Conservation (phyloP, 768 basidiomycete genomes). For the Xerocomellus intermedius region DNA sequence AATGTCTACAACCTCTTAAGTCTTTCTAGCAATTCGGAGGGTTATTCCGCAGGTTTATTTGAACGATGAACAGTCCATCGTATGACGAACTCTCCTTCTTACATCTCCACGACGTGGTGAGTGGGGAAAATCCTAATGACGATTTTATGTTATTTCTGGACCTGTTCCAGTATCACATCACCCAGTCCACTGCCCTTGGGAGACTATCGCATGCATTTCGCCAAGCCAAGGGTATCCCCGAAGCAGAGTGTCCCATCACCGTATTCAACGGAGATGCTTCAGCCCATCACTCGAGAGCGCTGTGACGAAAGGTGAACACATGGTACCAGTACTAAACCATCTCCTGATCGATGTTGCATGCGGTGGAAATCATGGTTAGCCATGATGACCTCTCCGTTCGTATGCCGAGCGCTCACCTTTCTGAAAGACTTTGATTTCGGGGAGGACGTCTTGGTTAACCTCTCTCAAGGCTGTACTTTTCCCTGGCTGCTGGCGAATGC, state of each 20-base stretch:
- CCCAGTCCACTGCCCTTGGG: constrained; percentile 1
- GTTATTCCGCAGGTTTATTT: background rate
- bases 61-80: background rate
- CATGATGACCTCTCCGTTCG: too few relatives aligned
- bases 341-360: constrained; percentile 11
- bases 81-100: constrained; percentile 4
- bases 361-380: constrained; percentile 7
- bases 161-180: constrained; percentile 6
- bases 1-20: background rate
- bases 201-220: constrained; percentile 2
- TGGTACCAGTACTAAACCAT: constrained; percentile 4
- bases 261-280: constrained; percentile 11
- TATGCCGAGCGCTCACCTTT: background rate
- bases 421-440: constrained; percentile 4
- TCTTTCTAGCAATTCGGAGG: background rate
- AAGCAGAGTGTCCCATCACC: background rate
- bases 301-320: constrained; percentile 8
- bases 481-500: constrained; percentile 12
- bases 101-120: constrained; percentile 12
- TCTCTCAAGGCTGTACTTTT: constrained; percentile 7
- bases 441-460: constrained; percentile 5
- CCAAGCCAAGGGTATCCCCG: background rate
- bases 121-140: background rate
- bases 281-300: constrained; percentile 6
- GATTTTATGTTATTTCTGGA: background rate